Conservation (phyloP, 1,284 basidiomycete genomes). For the Ceratobasidium papillatum region DNA sequence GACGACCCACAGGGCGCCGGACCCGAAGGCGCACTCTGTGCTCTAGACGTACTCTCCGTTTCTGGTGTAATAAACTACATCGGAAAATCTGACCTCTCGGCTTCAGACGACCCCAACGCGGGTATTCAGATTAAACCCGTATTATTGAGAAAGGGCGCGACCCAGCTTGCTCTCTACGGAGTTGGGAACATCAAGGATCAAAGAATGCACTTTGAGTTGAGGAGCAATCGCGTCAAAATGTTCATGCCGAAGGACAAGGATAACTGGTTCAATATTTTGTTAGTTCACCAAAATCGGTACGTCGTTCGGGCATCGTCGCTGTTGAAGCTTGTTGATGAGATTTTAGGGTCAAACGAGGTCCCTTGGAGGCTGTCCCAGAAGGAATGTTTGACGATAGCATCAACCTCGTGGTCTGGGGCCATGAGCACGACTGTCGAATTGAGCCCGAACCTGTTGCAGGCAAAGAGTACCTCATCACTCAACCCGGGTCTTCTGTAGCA, state of each 20-base stretch:
- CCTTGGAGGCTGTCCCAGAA: slow-evolving; percentile 92
- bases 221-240: slow-evolving; percentile 94
- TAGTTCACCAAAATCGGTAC: slow-evolving; percentile 96
- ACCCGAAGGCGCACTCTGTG: slow-evolving; percentile 91
- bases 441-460: slow-evolving; percentile 89
- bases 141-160: slow-evolving; percentile 88
- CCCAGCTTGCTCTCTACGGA: slow-evolving; percentile 89
- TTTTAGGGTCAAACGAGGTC: slow-evolving; percentile 87
- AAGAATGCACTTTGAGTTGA: slow-evolving; percentile 93
- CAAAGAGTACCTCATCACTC: slow-evolving; percentile 90
- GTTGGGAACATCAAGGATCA: slow-evolving; percentile 97
- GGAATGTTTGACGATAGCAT: slow-evolving; percentile 97
- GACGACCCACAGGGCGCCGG: slow-evolving; percentile 98
- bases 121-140: slow-evolving; percentile 92
- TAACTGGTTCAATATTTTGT: slow-evolving; percentile 93
- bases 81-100: slow-evolving; percentile 74
- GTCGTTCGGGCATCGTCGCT: slow-evolving; percentile 47
- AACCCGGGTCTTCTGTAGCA: slow-evolving; percentile 95
- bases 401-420: slow-evolving; percentile 96
- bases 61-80: slow-evolving; percentile 97
- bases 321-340: slow-evolving; percentile 9
- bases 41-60: slow-evolving; percentile 93
- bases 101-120: slow-evolving; percentile 71
- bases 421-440: slow-evolving; percentile 98
- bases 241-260: slow-evolving; percentile 91